These are phyloP conservation scores for Physaria fendleri DNA, from an alignment of 345 rosid genomes.

Conservation along the genomic window DNA sequence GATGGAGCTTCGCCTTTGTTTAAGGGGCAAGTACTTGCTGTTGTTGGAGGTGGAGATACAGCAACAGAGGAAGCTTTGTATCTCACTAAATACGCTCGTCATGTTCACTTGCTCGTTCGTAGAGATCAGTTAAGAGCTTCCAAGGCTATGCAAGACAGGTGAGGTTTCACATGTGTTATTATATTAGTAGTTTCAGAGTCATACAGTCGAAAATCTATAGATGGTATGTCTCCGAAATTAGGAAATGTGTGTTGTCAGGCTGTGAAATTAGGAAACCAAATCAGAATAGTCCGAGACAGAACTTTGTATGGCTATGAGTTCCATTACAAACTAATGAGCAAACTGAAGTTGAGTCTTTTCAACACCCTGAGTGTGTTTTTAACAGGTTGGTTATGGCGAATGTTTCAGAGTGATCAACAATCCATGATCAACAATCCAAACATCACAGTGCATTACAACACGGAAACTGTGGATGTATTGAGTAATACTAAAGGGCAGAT, in stretches of 20 bases:
- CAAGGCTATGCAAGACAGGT: slow-evolving; percentile 99
- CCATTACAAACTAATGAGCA: slow-evolving; percentile 48
- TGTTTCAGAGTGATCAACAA: slow-evolving; percentile 99
- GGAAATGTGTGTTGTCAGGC: neutral
- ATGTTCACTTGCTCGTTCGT: slow-evolving; percentile 96
- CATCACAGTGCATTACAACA: slow-evolving; percentile 88
- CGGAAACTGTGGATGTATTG: slow-evolving; percentile 73
- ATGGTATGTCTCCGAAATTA: neutral
- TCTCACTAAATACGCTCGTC: slow-evolving; percentile 90
- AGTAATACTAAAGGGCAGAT: slow-evolving; percentile 92
- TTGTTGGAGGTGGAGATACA: slow-evolving; percentile 99
- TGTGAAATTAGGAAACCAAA: neutral
- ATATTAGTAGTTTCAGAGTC: neutral
- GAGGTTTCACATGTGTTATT: slow-evolving; percentile 24
- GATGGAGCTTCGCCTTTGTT: slow-evolving; percentile 98
- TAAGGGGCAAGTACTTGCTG: slow-evolving; percentile 92
- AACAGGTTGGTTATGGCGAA: slow-evolving; percentile 99
- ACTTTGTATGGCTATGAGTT: neutral
- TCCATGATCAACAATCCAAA: no score
- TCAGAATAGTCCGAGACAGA: neutral
- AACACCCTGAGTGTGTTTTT: slow-evolving; percentile 98
- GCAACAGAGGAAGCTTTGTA: slow-evolving; percentile 95
- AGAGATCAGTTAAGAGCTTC: slow-evolving; percentile 83
- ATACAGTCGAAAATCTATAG: neutral
- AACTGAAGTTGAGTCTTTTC: slow-evolving; percentile 78